Percentiles rank a stretch among this genome's conserved stretches.
Conservation (phyloP, 2,329 filamentous ascomycete genomes). For the Scedosporium dehoogii region DNA sequence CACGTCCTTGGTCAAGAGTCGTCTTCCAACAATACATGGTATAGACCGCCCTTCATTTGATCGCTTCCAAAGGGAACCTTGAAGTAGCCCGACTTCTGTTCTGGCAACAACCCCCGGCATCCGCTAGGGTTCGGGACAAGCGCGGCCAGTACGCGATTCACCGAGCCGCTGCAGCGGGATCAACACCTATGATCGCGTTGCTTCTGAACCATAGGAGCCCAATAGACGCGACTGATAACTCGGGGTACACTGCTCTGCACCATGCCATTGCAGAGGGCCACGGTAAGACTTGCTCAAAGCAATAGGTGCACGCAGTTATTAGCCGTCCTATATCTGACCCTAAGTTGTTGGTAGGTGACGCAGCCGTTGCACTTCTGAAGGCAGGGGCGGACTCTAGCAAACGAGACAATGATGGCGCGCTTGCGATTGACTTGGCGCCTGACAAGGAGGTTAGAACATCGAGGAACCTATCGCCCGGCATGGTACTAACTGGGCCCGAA, state of each 20-base stretch:
- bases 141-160: slow-evolving; percentile 87
- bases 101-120: slow-evolving; percentile 57
- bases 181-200: slow-evolving; percentile 74
- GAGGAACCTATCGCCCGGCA: background rate
- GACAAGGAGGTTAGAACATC: slow-evolving; percentile 62
- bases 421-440: slow-evolving; percentile 75
- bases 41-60: slow-evolving; percentile 82
- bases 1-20: background rate
- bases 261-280: slow-evolving; percentile 73
- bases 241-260: slow-evolving; percentile 82
- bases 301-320: background rate
- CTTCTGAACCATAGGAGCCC: slow-evolving; percentile 71
- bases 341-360: slow-evolving; percentile 49
- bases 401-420: slow-evolving; percentile 57
- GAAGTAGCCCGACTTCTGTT: slow-evolving; percentile 74
- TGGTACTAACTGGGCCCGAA: slow-evolving; percentile 3
- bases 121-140: slow-evolving; percentile 70
- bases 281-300: slow-evolving; percentile 30
- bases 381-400: slow-evolving; percentile 76
- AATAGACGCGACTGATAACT: slow-evolving; percentile 69
- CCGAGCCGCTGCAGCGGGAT: slow-evolving; percentile 82
- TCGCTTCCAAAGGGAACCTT: slow-evolving; percentile 80
- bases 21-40: background rate
- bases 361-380: slow-evolving; percentile 72
- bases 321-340: background rate